Base-by-base conservation (phyloP, 2,329 filamentous ascomycete genomes). In the Cladosporium sp. region DNA sequence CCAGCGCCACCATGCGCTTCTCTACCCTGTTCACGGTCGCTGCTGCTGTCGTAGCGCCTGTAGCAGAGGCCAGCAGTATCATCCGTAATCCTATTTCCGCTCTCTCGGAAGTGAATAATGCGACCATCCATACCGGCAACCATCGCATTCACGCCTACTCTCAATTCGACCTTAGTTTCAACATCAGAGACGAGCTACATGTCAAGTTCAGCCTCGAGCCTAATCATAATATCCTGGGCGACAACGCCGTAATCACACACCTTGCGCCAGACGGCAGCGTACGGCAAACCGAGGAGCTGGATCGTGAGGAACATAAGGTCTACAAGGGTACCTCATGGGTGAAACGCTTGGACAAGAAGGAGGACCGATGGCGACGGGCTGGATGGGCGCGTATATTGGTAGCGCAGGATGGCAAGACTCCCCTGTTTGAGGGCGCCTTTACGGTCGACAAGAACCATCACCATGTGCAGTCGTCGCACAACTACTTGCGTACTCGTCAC, bases 381-480 rank as follows among this genome's bases (percentile, higher is more conserved):
- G 94, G 94, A 45, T 97, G 90, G 90, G 90, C 93, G 43, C 83
- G 94, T 59, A 85, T 97, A 62, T 85, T 87, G 50, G 79, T 99
- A 11, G 82, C 85, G 66, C 80, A 81, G 63, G 94, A 99, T 75
- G 94, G 94, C 2, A 74, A 79, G 42, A 71, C 83, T 15, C 94
- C 94, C 20, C 74, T 96, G 30, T 99, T 99, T 66, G 90, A 97
- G 73, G 94, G 94, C 55, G 88, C 88, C 2, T 97, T 97, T 72
- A 86, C 88, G 36, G 76, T 97, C 38, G 78, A 89, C 68, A 85
- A 88, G 58, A 86, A 96, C 70, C 86, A 92, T 66, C 92, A 99
- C 74, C 91, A 97, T 72, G 80, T 99, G 54, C 88, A 95, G 69
- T 85, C 90, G 28, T 84, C 83, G 62, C 82, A 82, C 28, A 88